A percentile compares a stretch with the other conserved stretches of the same genome.
phyloP scores from a whole-genome alignment of 78 protist genomes.

The Tieghemostelium lacteum region DNA sequence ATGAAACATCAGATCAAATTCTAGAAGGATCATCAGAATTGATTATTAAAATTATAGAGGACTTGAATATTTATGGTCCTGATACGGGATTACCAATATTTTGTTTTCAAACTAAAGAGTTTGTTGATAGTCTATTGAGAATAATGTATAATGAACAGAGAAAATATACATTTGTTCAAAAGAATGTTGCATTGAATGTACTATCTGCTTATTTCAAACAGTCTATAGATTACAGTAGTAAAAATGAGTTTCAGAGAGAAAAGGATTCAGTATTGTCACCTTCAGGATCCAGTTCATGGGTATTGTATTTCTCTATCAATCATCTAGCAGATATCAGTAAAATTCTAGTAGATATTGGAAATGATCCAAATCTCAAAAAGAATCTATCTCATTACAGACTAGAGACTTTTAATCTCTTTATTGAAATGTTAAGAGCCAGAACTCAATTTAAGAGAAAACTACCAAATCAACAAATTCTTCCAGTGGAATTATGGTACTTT shows the following conservation, averaged over 20 bases:
- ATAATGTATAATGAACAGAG: slow-evolving; percentile 27
- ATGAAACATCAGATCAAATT: slow-evolving; percentile 6
- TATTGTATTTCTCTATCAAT: slow-evolving; percentile 16
- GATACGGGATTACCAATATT: slow-evolving; percentile 35
- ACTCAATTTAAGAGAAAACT: slow-evolving; percentile 23
- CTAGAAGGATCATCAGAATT: slow-evolving; percentile 56
- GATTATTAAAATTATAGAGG: slow-evolving; percentile 41
- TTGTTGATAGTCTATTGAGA: slow-evolving; percentile 13
- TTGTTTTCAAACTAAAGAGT: slow-evolving; percentile 46
- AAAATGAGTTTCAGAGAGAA: slow-evolving; percentile 41
- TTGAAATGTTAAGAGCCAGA: slow-evolving; percentile 28
- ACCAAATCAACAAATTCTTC: slow-evolving; percentile 27
- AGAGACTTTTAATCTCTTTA: slow-evolving; percentile 14
- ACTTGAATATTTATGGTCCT: slow-evolving; percentile 62
- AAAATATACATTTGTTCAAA: slow-evolving; percentile 22
- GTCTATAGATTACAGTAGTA: slow-evolving; percentile 2
- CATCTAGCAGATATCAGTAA: slow-evolving; percentile 27
- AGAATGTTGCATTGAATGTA: background rate
- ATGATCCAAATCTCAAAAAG: slow-evolving; percentile 38
- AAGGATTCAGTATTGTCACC: slow-evolving; percentile 64
- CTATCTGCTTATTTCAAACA: background rate
- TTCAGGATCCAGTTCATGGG: slow-evolving; percentile 25
- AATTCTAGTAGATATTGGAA: slow-evolving; percentile 30
- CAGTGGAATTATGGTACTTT: slow-evolving; percentile 50
- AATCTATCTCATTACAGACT: slow-evolving; percentile 16